Evolutionary conservation across 1,284 basidiomycete genomes (phyloP), one percentile per base, ranked within the genome.

Genomic region (Malassezia nana): DNA sequence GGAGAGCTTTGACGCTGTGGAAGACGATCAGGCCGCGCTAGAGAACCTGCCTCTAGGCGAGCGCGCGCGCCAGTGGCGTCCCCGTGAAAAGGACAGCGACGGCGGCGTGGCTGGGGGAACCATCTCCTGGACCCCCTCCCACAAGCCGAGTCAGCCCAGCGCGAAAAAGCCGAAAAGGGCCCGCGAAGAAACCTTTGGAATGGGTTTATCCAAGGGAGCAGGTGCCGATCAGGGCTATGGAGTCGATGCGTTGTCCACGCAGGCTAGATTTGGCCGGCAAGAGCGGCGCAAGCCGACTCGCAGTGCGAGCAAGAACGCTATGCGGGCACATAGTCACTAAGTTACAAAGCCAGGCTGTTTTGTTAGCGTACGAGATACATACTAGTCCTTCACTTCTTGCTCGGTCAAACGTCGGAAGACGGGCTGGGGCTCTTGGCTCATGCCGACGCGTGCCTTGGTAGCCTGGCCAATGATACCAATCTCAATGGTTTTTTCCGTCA

Each of bases 401-500:
- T 71, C 64, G 15, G 55, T 50, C 40, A 73, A 50, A 45, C 67
- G 71, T 8, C 66, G 55, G 51, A 73, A 73, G 12, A 69, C 63
- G 9, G 70, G 69, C 18, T 55, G 20, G 6, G 54, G 50, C 39
- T 68, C 62, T 2, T 43, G 57, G 25, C 55, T 59, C 1, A 59
- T 62, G 33, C 63, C 55, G 15, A 57, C 54, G 26, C 57, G 51
- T 12, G 58, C 60, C 35, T 55, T 47, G 16, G 56, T 63, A 25
- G 51, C 52, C 4, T 55, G 89, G 29, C 62, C 64, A 57, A 98
- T 82, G 43, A 99, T 84, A 42, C 94, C 94, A 56, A 99, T 91
- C 77, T 99, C 94, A 70, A 99, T 94, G 30, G 94, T 99, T 79
- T 96, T 92, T 78, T 96, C 92, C 18, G 92, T 96, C 91, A 99